Conservation (phyloP, 1,284 basidiomycete genomes). For the Laetiporus sulphureus region DNA sequence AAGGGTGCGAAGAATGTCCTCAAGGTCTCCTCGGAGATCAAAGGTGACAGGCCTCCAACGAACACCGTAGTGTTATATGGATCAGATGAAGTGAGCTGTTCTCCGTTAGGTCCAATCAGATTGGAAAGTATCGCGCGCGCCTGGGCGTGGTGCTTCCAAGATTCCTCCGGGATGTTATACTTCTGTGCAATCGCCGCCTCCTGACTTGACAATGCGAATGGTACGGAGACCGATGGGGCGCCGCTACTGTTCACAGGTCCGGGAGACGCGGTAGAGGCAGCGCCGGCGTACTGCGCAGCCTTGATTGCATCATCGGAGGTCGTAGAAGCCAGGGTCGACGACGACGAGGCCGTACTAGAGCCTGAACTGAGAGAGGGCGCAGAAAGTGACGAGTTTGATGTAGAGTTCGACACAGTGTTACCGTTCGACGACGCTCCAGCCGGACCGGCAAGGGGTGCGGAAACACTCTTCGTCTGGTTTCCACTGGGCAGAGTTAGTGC, state of each 20-base stretch:
- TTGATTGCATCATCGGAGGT: slow-evolving; percentile 40
- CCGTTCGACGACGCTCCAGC: slow-evolving; percentile 21
- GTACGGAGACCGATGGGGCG: slow-evolving; percentile 33
- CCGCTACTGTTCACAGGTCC: slow-evolving; percentile 11
- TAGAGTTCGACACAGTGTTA: slow-evolving; percentile 38
- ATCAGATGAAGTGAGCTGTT: slow-evolving; percentile 78
- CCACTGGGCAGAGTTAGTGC: slow-evolving; percentile 39
- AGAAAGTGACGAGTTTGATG: slow-evolving; percentile 51
- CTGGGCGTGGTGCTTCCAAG: slow-evolving; percentile 77
- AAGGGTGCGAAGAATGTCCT: slow-evolving; percentile 86
- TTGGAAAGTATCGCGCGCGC: slow-evolving; percentile 74
- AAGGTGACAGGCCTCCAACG: slow-evolving; percentile 79
- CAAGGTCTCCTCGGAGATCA: slow-evolving; percentile 84
- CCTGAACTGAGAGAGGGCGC: slow-evolving; percentile 50
- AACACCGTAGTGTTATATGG: slow-evolving; percentile 93
- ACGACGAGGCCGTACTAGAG: slow-evolving; percentile 41
- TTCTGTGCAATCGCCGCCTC: slow-evolving; percentile 37
- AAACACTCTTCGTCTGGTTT: slow-evolving; percentile 52
- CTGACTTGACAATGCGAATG: slow-evolving; percentile 33
- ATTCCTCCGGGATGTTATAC: slow-evolving; percentile 62
- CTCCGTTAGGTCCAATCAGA: slow-evolving; percentile 76
- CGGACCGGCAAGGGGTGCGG: slow-evolving; percentile 53
- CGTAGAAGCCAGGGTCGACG: slow-evolving; percentile 34
- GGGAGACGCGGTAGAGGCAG: slow-evolving; percentile 11
- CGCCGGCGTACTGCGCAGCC: slow-evolving; percentile 34